Base-by-base conservation (phyloP, 108 stramenopile genomes). In the Skeletonema tropicum region DNA sequence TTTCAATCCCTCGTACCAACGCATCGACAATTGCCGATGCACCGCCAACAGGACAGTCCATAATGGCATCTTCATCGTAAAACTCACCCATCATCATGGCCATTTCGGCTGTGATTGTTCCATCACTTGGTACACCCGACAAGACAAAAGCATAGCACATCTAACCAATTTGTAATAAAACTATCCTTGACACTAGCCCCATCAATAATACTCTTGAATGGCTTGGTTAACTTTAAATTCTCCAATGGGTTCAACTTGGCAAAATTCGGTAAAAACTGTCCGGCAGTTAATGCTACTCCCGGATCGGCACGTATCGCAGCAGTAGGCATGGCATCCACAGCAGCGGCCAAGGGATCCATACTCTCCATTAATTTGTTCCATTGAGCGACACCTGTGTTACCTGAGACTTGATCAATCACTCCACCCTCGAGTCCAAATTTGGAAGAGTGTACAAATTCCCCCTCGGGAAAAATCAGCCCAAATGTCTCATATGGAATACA, bases 21-120 rank as follows among this genome's bases (percentile, higher is more conserved):
- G 96, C 96, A 75, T 94, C 92, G 6, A 97, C 84, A 58, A 97
- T 92, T 13, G 86, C 77, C 45, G 84, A 87, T 25, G 91, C 89
- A 31, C 96, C 96, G 2, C 94, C 94, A 17, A 49, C 66, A 7
- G 96, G 96, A 62, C 92, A 97, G 71, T 97, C 96, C 87, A 97
- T 90, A 19, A 86, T 79, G 1, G 90, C 91, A 29, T 77, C 89
- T 6, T 77, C 83, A 23, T 85, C 88, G 73, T 92, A 93, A 71
- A 95, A 91, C 75, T 95, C 94, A 5, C 88, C 90, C 82, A 97
- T 83, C 96, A 97, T 97, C 89, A 96, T 90, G 17, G 90, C 95
- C 94, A 97, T 97, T 61, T 94, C 94, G 5, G 96, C 96, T 23
- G 92, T 93, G 26, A 95, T 94, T 13, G 96, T 95, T 31, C 93